Evolutionary conservation across 352 stramenopile genomes (phyloP), one percentile per base, ranked within the genome.

Genomic region (Pythium graminicola): DNA sequence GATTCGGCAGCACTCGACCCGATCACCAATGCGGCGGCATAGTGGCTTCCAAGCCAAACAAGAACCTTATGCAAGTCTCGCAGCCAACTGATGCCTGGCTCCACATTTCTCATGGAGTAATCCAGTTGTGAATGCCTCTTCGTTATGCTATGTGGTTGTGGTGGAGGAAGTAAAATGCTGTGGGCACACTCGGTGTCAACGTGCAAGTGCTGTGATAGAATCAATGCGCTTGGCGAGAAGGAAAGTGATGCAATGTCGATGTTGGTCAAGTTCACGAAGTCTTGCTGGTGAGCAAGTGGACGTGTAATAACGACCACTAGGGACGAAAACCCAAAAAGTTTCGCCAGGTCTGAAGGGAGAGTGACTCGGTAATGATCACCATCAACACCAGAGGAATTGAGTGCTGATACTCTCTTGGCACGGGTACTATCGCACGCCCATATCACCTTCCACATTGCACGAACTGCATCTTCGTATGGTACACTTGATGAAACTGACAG

Each of bases 21-120:
- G 23, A 69, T 62, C 23, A 76, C 55, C 8, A 76, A 50, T 22
- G 61, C 23, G 6, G 67, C 53, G 4, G 67, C 67, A 24, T 67
- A 76, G 13, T 72, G 67, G 29, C 64, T 71, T 6, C 67, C 67
- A 8, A 73, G 20, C 53, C 67, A 70, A n/a, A 63, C 52, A 20
- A 72, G 35, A 7, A 76, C 35, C 33, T 58, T 65, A 35, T 73
- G 67, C 27, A 73, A 29, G 52, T 76, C 67, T 23, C 57, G 20
- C 11, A 76, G 22, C 67, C 67, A 76, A 7, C 45, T 9, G 2
- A 64, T 32, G 41, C 53, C 53, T 2, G 47, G 53, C 2, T 61
- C 40, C 39, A 28, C 32, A 17, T 27, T 31, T 19, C 9, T 6
- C 8, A 20, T 22, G 11, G 20, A 33, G 20, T 35, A n/a, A 13